Conservation (phyloP, 441 rosid genomes). For the Erodium moschatum region DNA sequence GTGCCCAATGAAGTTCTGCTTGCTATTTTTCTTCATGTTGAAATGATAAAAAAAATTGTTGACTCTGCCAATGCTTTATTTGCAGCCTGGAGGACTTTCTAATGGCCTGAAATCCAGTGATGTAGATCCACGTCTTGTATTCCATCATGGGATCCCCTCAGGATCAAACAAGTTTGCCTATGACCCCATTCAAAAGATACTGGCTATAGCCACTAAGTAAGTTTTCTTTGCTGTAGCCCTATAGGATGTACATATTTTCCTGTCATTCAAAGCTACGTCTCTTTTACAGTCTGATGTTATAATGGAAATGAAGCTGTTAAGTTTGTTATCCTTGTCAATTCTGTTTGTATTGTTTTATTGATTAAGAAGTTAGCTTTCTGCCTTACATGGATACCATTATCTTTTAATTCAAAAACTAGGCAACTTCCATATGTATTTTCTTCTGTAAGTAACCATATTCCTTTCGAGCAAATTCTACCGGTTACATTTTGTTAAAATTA, state of each 20-base stretch:
- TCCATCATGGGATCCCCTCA: slow-evolving; percentile 86
- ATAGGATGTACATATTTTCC: neutral
- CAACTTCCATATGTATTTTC: neutral
- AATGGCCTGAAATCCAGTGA: slow-evolving; percentile 60
- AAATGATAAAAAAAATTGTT: neutral
- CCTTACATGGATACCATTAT: neutral
- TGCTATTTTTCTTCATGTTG: neutral
- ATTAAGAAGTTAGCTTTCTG: neutral
- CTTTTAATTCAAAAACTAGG: neutral
- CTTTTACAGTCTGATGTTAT: neutral
- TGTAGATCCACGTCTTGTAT: slow-evolving; percentile 57
- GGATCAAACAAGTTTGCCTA: slow-evolving; percentile 61
- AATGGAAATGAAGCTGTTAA: slow-evolving; percentile 2
- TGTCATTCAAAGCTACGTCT: neutral
- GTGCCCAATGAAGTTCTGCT: neutral
- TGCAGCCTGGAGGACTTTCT: slow-evolving; percentile 57
- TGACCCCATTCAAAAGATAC: slow-evolving; percentile 55
- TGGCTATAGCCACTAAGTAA: slow-evolving; percentile 70
- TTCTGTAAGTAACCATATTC: neutral
- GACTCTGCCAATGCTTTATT: slow-evolving; percentile 1
- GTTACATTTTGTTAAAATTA: neutral
- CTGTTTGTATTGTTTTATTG: slow-evolving; percentile 7
- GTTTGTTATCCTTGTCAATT: neutral
- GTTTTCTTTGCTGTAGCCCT: slow-evolving; percentile 12
- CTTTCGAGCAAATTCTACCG: neutral